Base-by-base conservation (phyloP, 2,329 filamentous ascomycete genomes). In the Dissoconium aciculare region DNA sequence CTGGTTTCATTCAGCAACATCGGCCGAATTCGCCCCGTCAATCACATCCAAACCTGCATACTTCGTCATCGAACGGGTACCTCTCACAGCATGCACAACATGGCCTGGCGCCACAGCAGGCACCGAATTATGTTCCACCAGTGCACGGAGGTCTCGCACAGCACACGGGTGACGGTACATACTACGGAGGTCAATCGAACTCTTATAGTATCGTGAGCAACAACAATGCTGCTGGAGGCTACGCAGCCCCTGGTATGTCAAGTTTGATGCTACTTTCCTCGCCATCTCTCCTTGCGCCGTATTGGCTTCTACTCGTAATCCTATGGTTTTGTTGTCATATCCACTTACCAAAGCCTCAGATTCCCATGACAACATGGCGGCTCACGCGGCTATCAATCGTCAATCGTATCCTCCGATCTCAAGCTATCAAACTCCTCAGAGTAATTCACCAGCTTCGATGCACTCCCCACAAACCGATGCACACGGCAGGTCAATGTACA, bases 381-480 rank as follows among this genome's bases (percentile, higher is more conserved):
- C 71, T 28, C 51, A 54, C 44, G 66, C 71, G 45, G 19, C 71
- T 42, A 74, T 77, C 67, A 72, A 71, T 53, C 66, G 72, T 46
- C 58, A 69, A 40, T 55, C 64, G 27, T 93, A 91, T 54, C 85
- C 85, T 45, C 82, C 83, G 37, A 92, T 93, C 28, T 47, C 47
- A 15, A 48, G 45, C 53, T 94, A 94, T 55, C 82, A 94, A 57
- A 91, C 85, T 11, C 84, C 85, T 33, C 85, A 94, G 61, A 92
- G 85, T 34, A 92, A 87, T 58, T 93, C 87, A 33, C 87, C 87
- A 28, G 82, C 83, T 23, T 92, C 85, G 30, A 85, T 94, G 47
- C 80, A 85, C 40, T 94, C 87, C 17, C 78, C 83, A 13, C 82
- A 84, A 35, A 84, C 93, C 58, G 87, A 95, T 52, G 82, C 87